Evolutionary conservation across 257 asterid species (phyloP).

Genomic region (Ligustrum vulgare): DNA sequence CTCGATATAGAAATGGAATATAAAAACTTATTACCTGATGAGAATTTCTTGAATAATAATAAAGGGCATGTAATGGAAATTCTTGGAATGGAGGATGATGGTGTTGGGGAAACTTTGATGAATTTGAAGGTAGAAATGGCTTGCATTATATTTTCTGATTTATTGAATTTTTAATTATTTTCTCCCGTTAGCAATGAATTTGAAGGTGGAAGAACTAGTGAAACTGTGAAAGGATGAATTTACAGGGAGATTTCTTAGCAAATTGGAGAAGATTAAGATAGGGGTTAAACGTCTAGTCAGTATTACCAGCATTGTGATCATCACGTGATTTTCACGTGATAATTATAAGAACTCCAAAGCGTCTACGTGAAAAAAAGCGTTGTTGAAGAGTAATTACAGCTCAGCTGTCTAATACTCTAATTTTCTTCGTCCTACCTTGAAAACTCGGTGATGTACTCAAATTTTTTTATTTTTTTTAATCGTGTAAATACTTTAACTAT

Average conservation of each 20-base stretch:
- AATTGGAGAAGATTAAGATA: slow-evolving; percentile 39
- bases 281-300: slow-evolving; percentile 17
- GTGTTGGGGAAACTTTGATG: slow-evolving; percentile 26
- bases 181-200: slow-evolving; percentile 6
- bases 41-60: slow-evolving; percentile 32
- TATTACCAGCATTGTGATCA: not conserved
- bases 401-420: too few species aligned
- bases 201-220: not conserved
- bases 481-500: too few species aligned
- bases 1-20: slow-evolving; percentile 34
- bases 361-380: too few species aligned
- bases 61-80: slow-evolving; percentile 26
- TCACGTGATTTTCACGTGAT: not conserved
- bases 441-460: too few species aligned
- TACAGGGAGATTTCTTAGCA: slow-evolving; percentile 18
- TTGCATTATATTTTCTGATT: slow-evolving; percentile 29
- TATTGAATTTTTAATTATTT: not conserved
- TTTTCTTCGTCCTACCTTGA: too few species aligned
- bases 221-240: not conserved
- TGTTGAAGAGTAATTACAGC: too few species aligned
- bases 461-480: too few species aligned
- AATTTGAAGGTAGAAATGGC: slow-evolving; percentile 33
- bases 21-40: slow-evolving; percentile 24
- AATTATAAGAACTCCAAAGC: not conserved
- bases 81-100: slow-evolving; percentile 25